A percentile compares a stretch with the other conserved stretches of the same genome.
phyloP scores from a whole-genome alignment of 1,284 basidiomycete species.

The Filobasidium uniguttulatum region DNA sequence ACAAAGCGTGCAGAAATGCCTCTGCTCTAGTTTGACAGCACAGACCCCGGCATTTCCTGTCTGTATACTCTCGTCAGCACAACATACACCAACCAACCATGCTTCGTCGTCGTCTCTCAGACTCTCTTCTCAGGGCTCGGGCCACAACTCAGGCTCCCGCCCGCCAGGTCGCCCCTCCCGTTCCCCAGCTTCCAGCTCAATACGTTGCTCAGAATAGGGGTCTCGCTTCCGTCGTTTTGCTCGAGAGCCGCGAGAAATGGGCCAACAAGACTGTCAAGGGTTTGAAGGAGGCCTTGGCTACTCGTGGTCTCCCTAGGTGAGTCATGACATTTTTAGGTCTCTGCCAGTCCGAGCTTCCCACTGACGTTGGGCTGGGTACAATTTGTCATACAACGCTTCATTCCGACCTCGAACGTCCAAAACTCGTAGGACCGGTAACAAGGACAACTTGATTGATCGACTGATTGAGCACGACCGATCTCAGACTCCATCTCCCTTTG shows the following conservation, averaged over 20 bases:
- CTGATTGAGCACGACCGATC: conserved; percentile 33
- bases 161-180: conserved; percentile 3
- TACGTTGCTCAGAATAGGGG: conserved; percentile 16
- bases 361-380: too few relatives aligned
- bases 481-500: conserved; percentile 1
- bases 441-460: conserved; percentile 45
- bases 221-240: conserved; percentile 53
- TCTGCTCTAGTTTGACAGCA: too few relatives aligned
- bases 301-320: conserved; percentile 51
- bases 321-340: too few relatives aligned
- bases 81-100: too few relatives aligned
- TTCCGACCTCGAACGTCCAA: too few relatives aligned
- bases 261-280: conserved; percentile 44
- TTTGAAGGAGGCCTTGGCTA: conserved; percentile 51
- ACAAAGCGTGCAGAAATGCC: too few relatives aligned
- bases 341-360: too few relatives aligned
- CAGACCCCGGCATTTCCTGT: too few relatives aligned
- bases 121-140: conserved; percentile 24
- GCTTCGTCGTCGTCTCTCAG: conserved; percentile 31
- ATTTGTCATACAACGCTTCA: too few relatives aligned
- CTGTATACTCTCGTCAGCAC: too few relatives aligned
- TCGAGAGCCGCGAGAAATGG: conserved; percentile 51
- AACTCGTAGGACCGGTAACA: conserved; percentile 49
- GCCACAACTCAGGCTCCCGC: conserved; percentile 11
- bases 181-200: conserved; percentile 15